A percentile compares a stretch with the other conserved stretches of the same genome.
phyloP scores from a whole-genome alignment of 2,329 filamentous ascomycete species.

The Geosmithia putterillii region DNA sequence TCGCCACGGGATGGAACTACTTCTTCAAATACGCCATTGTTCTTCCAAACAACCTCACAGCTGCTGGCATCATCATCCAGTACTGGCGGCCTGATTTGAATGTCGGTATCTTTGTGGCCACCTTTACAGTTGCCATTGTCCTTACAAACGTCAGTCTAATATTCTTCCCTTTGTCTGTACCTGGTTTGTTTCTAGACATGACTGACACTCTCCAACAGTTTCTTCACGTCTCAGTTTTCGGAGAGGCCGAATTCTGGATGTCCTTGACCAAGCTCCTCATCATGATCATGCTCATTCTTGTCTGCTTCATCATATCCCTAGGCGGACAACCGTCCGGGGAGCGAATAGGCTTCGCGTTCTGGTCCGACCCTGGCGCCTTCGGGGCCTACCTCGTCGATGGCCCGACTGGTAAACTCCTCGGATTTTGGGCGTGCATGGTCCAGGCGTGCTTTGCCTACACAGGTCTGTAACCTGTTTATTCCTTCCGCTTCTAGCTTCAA shows the following conservation, averaged over 20 bases:
- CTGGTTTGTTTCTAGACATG: constrained; percentile 16
- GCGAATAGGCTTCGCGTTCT: constrained; percentile 53
- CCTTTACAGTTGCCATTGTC: constrained; percentile 21
- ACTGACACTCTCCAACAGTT: background rate
- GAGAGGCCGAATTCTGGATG: constrained; percentile 34
- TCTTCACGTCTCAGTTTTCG: constrained; percentile 25
- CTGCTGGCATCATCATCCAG: constrained; percentile 21
- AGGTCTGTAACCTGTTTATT: constrained; percentile 22
- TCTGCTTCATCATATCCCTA: constrained; percentile 54
- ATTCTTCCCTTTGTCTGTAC: background rate
- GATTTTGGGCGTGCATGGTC: constrained; percentile 32
- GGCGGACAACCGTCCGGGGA: constrained; percentile 61
- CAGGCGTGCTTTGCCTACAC: background rate
- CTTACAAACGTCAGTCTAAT: constrained; percentile 14
- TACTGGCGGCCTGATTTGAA: constrained; percentile 25
- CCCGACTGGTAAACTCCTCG: constrained; percentile 52
- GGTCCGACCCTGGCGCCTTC: constrained; percentile 54
- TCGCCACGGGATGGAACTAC: constrained; percentile 34
- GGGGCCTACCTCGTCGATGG: constrained; percentile 47
- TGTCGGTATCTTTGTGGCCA: constrained; percentile 22
- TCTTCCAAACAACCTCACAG: constrained; percentile 24
- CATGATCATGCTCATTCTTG: constrained; percentile 30
- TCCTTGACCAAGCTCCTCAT: constrained; percentile 29
- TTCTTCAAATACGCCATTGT: constrained; percentile 29
- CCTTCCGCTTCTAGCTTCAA: constrained; percentile 10